Base-by-base conservation (phyloP, 129 eudicot genomes). In the Glebionis coronaria region DNA sequence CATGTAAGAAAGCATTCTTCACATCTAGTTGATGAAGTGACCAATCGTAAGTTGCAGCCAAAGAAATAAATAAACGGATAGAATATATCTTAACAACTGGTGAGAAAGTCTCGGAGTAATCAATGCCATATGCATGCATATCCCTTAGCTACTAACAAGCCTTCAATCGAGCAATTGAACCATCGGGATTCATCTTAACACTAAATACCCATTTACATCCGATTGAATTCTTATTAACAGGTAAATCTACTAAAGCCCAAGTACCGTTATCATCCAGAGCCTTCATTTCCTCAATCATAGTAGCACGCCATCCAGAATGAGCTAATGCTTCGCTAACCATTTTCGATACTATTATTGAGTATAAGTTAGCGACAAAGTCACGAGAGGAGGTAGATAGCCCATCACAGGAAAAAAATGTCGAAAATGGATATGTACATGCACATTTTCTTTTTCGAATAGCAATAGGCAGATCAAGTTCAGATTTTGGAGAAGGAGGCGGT, bases 1-100 rank as follows among this genome's bases (percentile, higher is more conserved):
- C 57, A 65, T 46, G 44, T 9, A 44, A 18, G 14, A 65, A 47
- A 0, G 44, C 58, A 25, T 68, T 68, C 14, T 68, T 51, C 12
- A 68, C 72, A 7, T 68, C 59, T 8, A 68, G 4, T 19, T 62
- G 53, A 8, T 62, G 51, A 1, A 62, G 49, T 4, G 38, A 0
- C 57, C 44, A 65, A 4, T 49, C 2, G 5, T 65, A 45, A 5
- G 42, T 50, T 2, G 58, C 44, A 6, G 40, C 57, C 3, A 45
- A 27, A 4, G 56, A 65, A 27, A 46, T 21, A 9, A 45, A 13
- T 4, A 21, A 6, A 4, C 13, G 23, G 12, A 65, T 4, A 14
- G n/a, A 65, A 11, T 20, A 25, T 23, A 23, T 23, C 25, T 23
- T 23, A 0, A 23, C 25, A 2, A 23, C 25, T 2, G 25, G 25